Conservation (phyloP, 2,329 filamentous ascomycete genomes). For the Nemania bipapillata region DNA sequence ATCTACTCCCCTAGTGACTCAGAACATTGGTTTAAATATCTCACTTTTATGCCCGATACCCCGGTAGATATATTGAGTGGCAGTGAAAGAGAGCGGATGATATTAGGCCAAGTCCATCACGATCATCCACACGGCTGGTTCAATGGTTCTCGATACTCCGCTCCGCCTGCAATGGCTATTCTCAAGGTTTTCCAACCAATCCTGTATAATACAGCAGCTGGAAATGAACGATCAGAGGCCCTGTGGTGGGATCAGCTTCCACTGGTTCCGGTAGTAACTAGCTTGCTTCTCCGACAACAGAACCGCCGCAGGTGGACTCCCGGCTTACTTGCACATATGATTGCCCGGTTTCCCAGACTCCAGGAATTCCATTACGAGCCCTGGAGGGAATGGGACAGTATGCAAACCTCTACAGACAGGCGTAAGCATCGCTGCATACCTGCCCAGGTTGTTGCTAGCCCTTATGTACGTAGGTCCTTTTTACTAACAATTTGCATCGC, state of each 20-base stretch:
- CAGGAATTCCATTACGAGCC: conserved; percentile 51
- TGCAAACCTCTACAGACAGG: conserved; percentile 22
- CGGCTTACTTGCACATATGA: conserved; percentile 46
- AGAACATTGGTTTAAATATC: conserved; percentile 54
- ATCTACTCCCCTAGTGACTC: conserved; percentile 54
- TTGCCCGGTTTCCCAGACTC: conserved; percentile 49
- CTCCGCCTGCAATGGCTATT: conserved; percentile 35
- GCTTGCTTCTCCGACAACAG: conserved; percentile 51
- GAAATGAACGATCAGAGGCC: conserved; percentile 38
- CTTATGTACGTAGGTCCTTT: conserved; percentile 13
- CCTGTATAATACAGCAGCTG: conserved; percentile 42
- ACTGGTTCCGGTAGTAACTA: conserved; percentile 46
- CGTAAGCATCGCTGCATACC: conserved; percentile 15
- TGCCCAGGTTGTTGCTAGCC: too few relatives aligned
- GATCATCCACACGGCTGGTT: conserved; percentile 44
- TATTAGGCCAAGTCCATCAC: conserved; percentile 26
- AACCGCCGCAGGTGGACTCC: conserved; percentile 50
- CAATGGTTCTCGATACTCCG: conserved; percentile 27
- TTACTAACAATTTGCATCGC: conserved; percentile 17
- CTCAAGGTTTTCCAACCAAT: conserved; percentile 42
- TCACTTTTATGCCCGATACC: conserved; percentile 47
- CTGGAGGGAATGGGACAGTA: conserved; percentile 47
- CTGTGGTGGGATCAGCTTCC: conserved; percentile 48
- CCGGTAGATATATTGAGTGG: conserved; percentile 24
- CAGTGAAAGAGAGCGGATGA: conserved; percentile 14